Percentiles rank a stretch among this genome's conserved stretches.
Evolutionary conservation across 2,329 filamentous ascomycete species (phyloP).

Genomic region (Colletotrichum chrysophilum): DNA sequence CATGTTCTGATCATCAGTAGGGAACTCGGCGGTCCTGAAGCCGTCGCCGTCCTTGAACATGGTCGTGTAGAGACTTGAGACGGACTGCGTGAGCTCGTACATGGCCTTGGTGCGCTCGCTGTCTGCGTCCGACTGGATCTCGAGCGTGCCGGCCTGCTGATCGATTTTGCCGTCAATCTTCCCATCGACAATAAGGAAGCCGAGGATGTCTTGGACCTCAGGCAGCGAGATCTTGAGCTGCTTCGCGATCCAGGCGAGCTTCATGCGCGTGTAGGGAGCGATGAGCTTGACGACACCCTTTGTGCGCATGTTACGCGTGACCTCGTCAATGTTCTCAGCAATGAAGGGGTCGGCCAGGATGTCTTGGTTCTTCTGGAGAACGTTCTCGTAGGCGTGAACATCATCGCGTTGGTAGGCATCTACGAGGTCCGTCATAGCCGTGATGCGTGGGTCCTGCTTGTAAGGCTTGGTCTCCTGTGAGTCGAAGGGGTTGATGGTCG

Average conservation of each 20-base stretch:
- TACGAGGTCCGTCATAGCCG: conserved; percentile 96
- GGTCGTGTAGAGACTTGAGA: conserved; percentile 71
- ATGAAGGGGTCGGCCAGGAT: conserved; percentile 94
- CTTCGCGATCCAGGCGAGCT: conserved; percentile 83
- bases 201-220: conserved; percentile 95
- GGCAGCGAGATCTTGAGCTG: conserved; percentile 83
- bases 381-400: conserved; percentile 87
- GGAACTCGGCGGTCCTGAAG: conserved; percentile 46
- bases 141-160: conserved; percentile 82
- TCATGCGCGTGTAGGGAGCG: conserved; percentile 93
- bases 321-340: conserved; percentile 98
- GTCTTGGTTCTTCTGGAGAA: conserved; percentile 86
- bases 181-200: conserved; percentile 89
- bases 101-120: conserved; percentile 77
- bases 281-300: conserved; percentile 94
- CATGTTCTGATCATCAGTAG: conserved; percentile 31
- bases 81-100: conserved; percentile 72
- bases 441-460: conserved; percentile 91
- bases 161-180: conserved; percentile 89
- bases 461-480: conserved; percentile 99
- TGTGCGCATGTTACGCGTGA: conserved; percentile 96
- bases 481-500: conserved; percentile 97
- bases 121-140: conserved; percentile 78
- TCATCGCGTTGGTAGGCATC: conserved; percentile 97
- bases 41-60: conserved; percentile 82